Percentiles rank a stretch among this genome's conserved stretches.
These are phyloP conservation scores for Fusarium incarnatum DNA, from an alignment of 2,329 filamentous ascomycete genomes.

Conservation along the genomic window DNA sequence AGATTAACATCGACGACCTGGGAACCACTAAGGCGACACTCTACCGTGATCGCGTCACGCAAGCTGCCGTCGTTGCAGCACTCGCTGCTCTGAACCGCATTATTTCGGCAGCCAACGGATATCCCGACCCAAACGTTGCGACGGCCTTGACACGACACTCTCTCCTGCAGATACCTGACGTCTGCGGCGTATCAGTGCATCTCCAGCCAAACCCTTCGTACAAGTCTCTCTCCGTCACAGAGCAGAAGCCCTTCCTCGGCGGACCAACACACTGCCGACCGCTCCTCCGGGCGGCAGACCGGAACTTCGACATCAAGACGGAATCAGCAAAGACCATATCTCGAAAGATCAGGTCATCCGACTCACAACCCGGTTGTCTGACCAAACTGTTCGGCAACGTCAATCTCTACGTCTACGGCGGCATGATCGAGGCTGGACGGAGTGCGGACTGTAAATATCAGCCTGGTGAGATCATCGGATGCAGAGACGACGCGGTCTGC, in stretches of 20 bases:
- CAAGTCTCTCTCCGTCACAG: constrained; percentile 6
- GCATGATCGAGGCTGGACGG: constrained; percentile 9
- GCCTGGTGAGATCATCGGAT: constrained; percentile 5
- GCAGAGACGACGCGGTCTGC: constrained; percentile 11
- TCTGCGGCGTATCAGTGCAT: background rate
- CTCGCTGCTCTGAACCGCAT: constrained; percentile 21
- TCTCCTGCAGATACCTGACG: background rate
- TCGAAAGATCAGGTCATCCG: constrained; percentile 30
- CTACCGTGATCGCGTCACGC: constrained; percentile 21
- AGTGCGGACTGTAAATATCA: background rate
- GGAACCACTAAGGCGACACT: constrained; percentile 30
- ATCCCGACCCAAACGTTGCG: background rate
- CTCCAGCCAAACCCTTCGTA: background rate
- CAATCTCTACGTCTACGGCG: constrained; percentile 29
- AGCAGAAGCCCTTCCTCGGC: constrained; percentile 6
- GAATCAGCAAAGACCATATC: constrained; percentile 22
- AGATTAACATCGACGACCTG: constrained; percentile 22
- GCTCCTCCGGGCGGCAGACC: constrained; percentile 18
- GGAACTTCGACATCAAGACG: constrained; percentile 10
- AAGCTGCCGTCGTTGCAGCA: constrained; percentile 20
- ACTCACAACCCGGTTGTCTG: constrained; percentile 33
- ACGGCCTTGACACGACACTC: background rate
- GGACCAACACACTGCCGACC: constrained; percentile 17
- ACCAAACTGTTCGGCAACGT: constrained; percentile 11
- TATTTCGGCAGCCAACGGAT: background rate